Evolutionary conservation across 2,329 filamentous ascomycete genomes (phyloP).

Genomic region (Cladosporium sp.): DNA sequence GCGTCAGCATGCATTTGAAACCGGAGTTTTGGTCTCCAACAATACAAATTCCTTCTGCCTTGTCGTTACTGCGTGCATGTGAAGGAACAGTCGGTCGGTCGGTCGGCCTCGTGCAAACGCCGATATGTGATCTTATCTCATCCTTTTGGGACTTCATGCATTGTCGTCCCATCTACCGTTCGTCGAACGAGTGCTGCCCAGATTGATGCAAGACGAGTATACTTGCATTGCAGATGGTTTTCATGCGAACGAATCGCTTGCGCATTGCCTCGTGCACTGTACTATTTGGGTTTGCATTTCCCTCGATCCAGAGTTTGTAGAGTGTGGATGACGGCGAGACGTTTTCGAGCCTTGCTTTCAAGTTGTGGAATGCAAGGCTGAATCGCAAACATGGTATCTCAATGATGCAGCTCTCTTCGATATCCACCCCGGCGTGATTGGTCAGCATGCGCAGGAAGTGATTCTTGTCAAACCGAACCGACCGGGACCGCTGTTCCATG

Average conservation of each 20-base stretch:
- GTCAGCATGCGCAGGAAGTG: background rate
- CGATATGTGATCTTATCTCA: background rate
- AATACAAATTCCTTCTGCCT: background rate
- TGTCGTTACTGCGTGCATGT: background rate
- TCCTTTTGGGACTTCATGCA: background rate
- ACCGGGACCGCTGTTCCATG: background rate
- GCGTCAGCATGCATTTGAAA: slow-evolving; percentile 5
- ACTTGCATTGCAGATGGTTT: background rate
- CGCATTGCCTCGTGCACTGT: background rate
- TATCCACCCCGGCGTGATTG: background rate
- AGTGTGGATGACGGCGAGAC: background rate
- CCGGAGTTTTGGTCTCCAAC: background rate
- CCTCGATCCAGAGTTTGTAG: background rate
- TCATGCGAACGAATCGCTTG: background rate
- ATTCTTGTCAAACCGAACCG: background rate
- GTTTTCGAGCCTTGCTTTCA: too few species aligned
- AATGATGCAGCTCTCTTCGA: too few species aligned
- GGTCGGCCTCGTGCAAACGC: background rate
- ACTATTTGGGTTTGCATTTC: background rate
- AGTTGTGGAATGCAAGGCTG: background rate
- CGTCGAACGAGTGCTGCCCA: too few species aligned
- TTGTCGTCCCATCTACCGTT: too few species aligned
- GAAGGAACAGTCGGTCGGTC: background rate
- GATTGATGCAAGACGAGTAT: background rate
- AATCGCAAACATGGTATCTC: too few species aligned